Evolutionary conservation across 2,329 filamentous ascomycete genomes (phyloP), one percentile per base, ranked within the genome.

Genomic region (Colletotrichum sp.): DNA sequence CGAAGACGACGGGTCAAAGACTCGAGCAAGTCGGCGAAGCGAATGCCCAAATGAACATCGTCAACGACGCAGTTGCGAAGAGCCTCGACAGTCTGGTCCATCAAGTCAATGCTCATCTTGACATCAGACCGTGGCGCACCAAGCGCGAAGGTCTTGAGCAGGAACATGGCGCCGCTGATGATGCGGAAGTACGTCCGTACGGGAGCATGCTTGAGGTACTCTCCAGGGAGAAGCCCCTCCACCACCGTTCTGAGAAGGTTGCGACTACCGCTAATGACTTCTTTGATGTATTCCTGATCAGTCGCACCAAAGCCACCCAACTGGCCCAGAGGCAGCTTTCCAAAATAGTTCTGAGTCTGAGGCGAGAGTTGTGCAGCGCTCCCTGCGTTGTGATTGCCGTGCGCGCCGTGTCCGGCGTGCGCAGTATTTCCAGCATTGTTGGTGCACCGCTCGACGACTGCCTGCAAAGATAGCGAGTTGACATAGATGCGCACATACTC

Each of bases 401-500:
- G 82, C 27, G 64, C 76, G 39, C 55, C 76, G 69, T 74, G 74
- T n/a, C 79, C 76, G 65, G 79, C 79, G 30, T 81, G 78, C 32
- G 81, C 83, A n/a, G 84, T 85, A 74, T 88, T 87, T 13, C 86
- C 87, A 25, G 93, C 92, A 78, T 96, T 94, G 76, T 91, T 96
- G 8, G 95, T 96, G 85, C 95, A 98, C 76, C 96, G 92, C 84
- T 98, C 96, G 8, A 98, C 95, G 5, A 98, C 96, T 27, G 97
- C 97, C 85, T 99, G 97, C 3, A 99, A 88, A 3, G 96, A 96
- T 3, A 99, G 89, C 1, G 96, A 98, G 83, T 98, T 98, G 86
- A 98, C 91, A 82, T 98, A 98, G 67, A 98, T 94, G 80, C 96
- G 92, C 30, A 96, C 95, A 82, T 98, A 98, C 81, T 98, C 95